Evolutionary conservation across 1,284 basidiomycete genomes (phyloP).

Genomic region (Ceratobasidium sp.): DNA sequence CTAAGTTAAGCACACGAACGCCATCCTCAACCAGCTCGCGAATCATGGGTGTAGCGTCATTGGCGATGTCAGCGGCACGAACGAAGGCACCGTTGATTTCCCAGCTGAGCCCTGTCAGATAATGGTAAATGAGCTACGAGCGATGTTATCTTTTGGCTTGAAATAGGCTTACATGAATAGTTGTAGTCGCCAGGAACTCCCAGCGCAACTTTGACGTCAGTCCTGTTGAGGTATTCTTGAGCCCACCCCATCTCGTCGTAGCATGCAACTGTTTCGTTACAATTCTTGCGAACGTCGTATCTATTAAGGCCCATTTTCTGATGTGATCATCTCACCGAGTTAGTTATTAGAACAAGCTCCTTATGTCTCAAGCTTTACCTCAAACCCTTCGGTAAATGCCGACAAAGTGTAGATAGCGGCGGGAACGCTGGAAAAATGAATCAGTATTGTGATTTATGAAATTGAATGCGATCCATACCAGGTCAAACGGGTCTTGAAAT

Average conservation of each 20-base stretch:
- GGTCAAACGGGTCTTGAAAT: conserved; percentile 31
- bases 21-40: conserved; percentile 26
- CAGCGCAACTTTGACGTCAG: conserved; percentile 24
- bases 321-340: neutral
- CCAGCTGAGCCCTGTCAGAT: conserved; percentile 2
- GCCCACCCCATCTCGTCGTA: conserved; percentile 34
- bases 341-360: neutral
- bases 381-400: conserved; percentile 19
- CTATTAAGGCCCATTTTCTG: conserved; percentile 7
- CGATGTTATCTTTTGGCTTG: neutral
- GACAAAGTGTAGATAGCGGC: conserved; percentile 20
- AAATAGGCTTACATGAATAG: conserved; percentile 12
- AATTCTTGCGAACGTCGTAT: conserved; percentile 31
- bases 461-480: conserved; percentile 12
- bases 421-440: conserved; percentile 6
- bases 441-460: neutral
- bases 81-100: conserved; percentile 27
- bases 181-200: conserved; percentile 20
- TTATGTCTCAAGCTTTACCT: neutral
- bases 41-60: conserved; percentile 31
- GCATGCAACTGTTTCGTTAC: neutral
- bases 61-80: conserved; percentile 10
- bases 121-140: neutral
- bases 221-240: conserved; percentile 20
- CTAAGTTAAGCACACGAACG: conserved; percentile 34